Base-by-base conservation (phyloP, 2,329 filamentous ascomycete genomes). In the Berkeleyomyces rouxiae region DNA sequence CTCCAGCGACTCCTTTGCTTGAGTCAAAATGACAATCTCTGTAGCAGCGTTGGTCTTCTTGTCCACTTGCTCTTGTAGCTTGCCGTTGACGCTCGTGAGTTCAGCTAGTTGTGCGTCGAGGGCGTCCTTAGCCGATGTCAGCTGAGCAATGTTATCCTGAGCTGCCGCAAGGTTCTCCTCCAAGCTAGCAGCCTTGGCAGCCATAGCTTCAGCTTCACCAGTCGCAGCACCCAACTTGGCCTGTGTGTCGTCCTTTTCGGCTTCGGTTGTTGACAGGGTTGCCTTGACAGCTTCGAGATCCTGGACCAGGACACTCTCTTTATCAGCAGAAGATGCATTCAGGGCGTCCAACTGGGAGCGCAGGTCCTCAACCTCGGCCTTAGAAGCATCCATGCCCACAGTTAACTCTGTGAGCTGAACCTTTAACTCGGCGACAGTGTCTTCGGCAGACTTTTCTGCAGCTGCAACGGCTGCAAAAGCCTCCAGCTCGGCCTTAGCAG, bases 1-100 rank as follows among this genome's bases (percentile, higher is more conserved):
- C 31, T 61, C 58, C 13, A 64, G 55, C 3, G 49, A 31, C 6
- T 64, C 63, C 11, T 64, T 64, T 31, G 60, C 63, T 36, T 64
- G 63, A 6, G 42, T 51, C 10, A 64, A 46, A 4, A 53, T 59
- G 16, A 60, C 53, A 59, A 64, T 53, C 23, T 64, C 59, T 2
- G 46, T 46, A 16, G 59, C 59, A 7, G 59, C 43, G 43, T 62
- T 47, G n/a, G 40, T 46, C 42, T 62, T 62, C 23, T 64, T 62
- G 37, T 61, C 53, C 7, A 61, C 44, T 7, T 46, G 40, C 5
- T 43, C 46, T 44, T 58, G 59, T 2, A 64, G 63, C 31, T 58
- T 46, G 16, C 31, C 53, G 10, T 37, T 61, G 7, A 43, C 31
- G 39, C 59, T 55, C 6, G 47, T 53, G 7, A 58, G 23, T 16